Evolutionary conservation across 352 stramenopile genomes (phyloP).

Genomic region (Phytophthora fragariae): DNA sequence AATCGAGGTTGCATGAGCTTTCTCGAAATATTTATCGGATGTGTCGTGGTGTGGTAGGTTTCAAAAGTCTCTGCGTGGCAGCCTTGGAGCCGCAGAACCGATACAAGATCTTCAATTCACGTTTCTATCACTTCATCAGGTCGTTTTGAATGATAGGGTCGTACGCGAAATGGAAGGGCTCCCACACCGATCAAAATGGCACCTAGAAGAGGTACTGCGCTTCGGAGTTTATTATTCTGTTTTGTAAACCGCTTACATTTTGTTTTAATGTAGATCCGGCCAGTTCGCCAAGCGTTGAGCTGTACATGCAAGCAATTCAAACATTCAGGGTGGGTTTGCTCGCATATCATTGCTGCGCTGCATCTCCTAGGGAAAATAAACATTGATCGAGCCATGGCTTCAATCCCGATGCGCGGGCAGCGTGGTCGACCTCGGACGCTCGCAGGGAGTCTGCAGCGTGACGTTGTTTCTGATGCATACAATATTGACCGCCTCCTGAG

Average conservation of each 20-base stretch:
- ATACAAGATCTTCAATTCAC: background rate
- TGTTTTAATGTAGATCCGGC: background rate
- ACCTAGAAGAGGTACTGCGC: background rate
- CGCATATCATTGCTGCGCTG: constrained; percentile 12
- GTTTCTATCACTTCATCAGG: background rate
- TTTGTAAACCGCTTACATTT: background rate
- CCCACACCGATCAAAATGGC: background rate
- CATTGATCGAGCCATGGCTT: background rate
- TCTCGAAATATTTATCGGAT: background rate
- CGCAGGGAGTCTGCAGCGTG: background rate
- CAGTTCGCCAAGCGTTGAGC: background rate
- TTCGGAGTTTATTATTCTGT: background rate
- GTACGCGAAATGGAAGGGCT: background rate
- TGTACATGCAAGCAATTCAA: constrained; percentile 17
- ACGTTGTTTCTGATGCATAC: background rate
- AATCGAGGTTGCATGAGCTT: background rate
- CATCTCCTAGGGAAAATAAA: constrained; percentile 13
- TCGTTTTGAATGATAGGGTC: background rate
- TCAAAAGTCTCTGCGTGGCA: background rate
- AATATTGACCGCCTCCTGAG: constrained; percentile 4
- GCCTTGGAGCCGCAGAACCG: background rate
- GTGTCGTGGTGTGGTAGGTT: background rate
- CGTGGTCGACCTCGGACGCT: background rate
- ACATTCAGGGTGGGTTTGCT: constrained; percentile 12
- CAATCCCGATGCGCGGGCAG: constrained; percentile 6